Evolutionary conservation across 2,329 filamentous ascomycete species (phyloP).

Genomic region (Aquanectria penicillioides): DNA sequence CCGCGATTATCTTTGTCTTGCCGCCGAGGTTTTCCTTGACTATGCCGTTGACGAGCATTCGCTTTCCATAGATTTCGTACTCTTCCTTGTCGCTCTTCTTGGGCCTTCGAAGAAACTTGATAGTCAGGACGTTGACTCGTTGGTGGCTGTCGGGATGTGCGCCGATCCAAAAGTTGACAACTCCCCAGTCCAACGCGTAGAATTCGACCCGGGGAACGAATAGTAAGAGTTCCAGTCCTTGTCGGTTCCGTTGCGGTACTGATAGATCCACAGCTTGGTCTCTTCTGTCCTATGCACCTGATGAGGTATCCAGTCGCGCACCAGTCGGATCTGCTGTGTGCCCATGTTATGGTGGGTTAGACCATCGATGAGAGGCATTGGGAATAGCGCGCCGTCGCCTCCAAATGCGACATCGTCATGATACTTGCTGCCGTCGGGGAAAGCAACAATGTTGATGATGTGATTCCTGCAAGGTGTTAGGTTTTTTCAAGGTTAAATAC

Average conservation of each 20-base stretch:
- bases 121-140: constrained; percentile 60
- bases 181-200: constrained; percentile 58
- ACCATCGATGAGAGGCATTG: constrained; percentile 61
- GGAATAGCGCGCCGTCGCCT: constrained; percentile 67
- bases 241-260: constrained; percentile 61
- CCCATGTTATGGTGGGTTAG: constrained; percentile 59
- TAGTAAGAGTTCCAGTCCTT: constrained; percentile 70
- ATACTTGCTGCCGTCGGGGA: constrained; percentile 59
- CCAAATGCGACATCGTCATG: constrained; percentile 73
- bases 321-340: constrained; percentile 64
- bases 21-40: constrained; percentile 38
- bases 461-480: constrained; percentile 54
- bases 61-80: constrained; percentile 36
- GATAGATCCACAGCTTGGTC: constrained; percentile 70
- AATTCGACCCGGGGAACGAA: constrained; percentile 75
- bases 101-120: constrained; percentile 60
- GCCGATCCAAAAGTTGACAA: constrained; percentile 68
- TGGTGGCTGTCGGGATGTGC: constrained; percentile 62
- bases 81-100: constrained; percentile 46
- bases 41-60: constrained; percentile 35
- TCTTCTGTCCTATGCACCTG: constrained; percentile 47
- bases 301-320: constrained; percentile 57
- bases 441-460: constrained; percentile 69
- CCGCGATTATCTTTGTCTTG: constrained; percentile 25
- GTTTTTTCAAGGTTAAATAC: neutral